Evolutionary conservation across 805 yeast genomes (phyloP).

Genomic region (Cyberlindnera mrakii): DNA sequence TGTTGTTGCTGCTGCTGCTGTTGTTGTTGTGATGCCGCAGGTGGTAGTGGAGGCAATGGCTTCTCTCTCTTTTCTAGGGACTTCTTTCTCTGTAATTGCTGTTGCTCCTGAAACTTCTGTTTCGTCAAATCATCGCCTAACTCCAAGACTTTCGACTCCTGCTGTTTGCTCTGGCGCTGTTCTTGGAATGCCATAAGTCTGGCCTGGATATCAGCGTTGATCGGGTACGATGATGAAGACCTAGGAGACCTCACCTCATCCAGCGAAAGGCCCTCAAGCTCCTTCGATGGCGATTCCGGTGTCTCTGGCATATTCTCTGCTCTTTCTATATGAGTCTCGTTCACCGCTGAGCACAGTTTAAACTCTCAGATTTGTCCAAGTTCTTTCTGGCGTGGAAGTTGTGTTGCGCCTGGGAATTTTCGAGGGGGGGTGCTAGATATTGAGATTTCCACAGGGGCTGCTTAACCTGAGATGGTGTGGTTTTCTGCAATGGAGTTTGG

Average conservation of each 20-base stretch:
- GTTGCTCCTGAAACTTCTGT: slow-evolving; percentile 10
- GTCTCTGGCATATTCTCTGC: slow-evolving; percentile 5
- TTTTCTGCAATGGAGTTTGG: no score
- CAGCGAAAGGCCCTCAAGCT: slow-evolving; percentile 12
- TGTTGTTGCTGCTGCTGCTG: not conserved
- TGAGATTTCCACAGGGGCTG: no score
- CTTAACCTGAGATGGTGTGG: no score
- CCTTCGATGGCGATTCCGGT: slow-evolving; percentile 11
- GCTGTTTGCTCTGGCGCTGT: slow-evolving; percentile 47
- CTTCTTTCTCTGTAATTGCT: slow-evolving; percentile 17
- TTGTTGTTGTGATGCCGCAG: slow-evolving; percentile 5
- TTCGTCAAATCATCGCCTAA: not conserved
- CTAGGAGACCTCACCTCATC: slow-evolving; percentile 20
- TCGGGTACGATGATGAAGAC: slow-evolving; percentile 25
- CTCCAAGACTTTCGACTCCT: not conserved
- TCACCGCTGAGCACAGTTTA: no score
- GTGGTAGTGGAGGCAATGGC: slow-evolving; percentile 38
- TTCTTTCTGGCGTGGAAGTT: no score
- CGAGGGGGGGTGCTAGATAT: no score
- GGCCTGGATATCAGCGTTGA: slow-evolving; percentile 80
- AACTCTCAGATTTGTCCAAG: no score
- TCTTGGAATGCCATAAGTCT: slow-evolving; percentile 83
- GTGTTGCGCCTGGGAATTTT: no score
- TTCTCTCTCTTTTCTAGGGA: slow-evolving; percentile 23
- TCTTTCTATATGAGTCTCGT: no score